Evolutionary conservation across 345 rosid species (phyloP), one percentile per base, ranked within the genome.

Genomic region (Excoecaria cochinchinensis): DNA sequence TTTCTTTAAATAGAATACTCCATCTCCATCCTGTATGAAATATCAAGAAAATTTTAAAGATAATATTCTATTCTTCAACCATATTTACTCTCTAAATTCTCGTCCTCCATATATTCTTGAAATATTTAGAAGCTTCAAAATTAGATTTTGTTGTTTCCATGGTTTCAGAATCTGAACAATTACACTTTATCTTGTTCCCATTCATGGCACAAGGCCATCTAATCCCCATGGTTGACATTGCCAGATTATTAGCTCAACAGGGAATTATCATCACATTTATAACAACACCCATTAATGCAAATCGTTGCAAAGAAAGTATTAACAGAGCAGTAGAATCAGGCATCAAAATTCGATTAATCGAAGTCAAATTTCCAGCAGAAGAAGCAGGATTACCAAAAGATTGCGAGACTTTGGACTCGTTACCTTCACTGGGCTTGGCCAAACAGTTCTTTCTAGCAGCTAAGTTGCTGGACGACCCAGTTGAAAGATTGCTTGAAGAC

Each of bases 221-320:
- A 73, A 75, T 75, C 21, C 82, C 82, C 8, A 71, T 80, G 73
- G 19, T 75, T 10, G 82, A 80, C 65, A 80, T 66, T 2, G 82
- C 79, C 47, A 75, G 21, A 38, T 38, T 75, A 25, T 25, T 80
- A 14, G 76, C 82, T 1, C 72, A 67, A 15, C 55, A 72, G 1
- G 76, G 73, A 1, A n/a, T 48, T 46, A 38, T 52, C 16, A 52
- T 79, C 61, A 83, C 86, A 51, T 63, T 85, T 8, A 36, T 85
- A 74, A 81, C 84, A 51, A 81, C 88, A 1, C 22, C 76, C 1
- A 13, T 61, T 3, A 82, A 81, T 53, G 85, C 66, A 13, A 36
- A 38, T 3, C 67, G 67, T 15, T 38, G 3, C 46, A 39, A 12
- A 12, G 39, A 4, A 36, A 63, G 15, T 4, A 50, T 85, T 53